Percentiles rank a stretch among this genome's conserved stretches.
Evolutionary conservation across 768 basidiomycete species (phyloP).

Genomic region (Psilocybe subaeruginosa): DNA sequence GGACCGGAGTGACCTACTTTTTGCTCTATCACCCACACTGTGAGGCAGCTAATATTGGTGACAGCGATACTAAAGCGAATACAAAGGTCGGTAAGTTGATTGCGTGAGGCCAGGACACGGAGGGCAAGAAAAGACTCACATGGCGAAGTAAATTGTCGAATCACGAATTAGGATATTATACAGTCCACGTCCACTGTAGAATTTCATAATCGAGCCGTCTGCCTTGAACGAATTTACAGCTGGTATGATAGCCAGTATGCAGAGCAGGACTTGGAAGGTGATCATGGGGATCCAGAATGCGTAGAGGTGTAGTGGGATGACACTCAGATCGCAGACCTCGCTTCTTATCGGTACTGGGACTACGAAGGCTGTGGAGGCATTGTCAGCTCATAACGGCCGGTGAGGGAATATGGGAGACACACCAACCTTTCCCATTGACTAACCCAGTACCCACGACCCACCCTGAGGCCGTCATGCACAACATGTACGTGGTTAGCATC

Average conservation of each 20-base stretch:
- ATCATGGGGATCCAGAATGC: slow-evolving; percentile 2
- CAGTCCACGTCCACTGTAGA: neutral
- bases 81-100: neutral
- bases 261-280: neutral
- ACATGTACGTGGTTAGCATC: no score
- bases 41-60: neutral
- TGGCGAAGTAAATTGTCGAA: neutral
- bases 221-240: neutral
- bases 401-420: neutral
- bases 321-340: neutral
- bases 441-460: neutral
- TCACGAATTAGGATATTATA: slow-evolving; percentile 3
- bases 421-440: neutral
- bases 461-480: neutral
- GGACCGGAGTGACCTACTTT: neutral
- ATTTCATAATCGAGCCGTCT: neutral
- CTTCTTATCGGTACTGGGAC: neutral
- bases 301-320: neutral
- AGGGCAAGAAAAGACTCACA: neutral
- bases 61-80: neutral
- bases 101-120: no score
- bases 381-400: neutral
- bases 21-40: neutral
- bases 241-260: neutral
- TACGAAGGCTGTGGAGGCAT: neutral